A percentile compares a stretch with the other conserved stretches of the same genome.
Conservation (phyloP, 257 asterid genomes). For the Lantana camara region DNA sequence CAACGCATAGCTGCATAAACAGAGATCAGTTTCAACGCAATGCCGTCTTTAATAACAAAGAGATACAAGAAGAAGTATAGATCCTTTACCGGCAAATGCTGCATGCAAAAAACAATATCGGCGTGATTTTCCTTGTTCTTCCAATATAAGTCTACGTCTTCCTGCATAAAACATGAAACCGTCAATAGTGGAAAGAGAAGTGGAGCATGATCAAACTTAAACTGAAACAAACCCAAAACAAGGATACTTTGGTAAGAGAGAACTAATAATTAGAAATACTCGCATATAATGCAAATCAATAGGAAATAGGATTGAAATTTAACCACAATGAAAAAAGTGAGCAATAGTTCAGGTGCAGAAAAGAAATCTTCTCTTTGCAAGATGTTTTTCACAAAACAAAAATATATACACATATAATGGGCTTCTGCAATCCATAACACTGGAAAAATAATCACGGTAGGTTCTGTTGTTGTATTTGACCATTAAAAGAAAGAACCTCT, state of each 20-base stretch:
- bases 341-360: background rate
- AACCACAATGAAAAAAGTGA: slow-evolving; percentile 6
- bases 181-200: slow-evolving; percentile 20
- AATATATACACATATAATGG: background rate
- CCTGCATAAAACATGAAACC: slow-evolving; percentile 54
- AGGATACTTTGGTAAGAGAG: background rate
- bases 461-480: slow-evolving; percentile 13
- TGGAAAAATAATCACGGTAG: background rate
- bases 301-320: slow-evolving; percentile 14
- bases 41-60: slow-evolving; percentile 18
- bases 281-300: background rate
- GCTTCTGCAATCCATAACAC: slow-evolving; percentile 1
- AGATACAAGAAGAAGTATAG: slow-evolving; percentile 9
- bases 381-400: background rate
- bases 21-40: slow-evolving; percentile 15
- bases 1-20: slow-evolving; percentile 72
- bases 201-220: slow-evolving; percentile 13
- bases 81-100: slow-evolving; percentile 77
- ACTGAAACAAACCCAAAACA: slow-evolving; percentile 13
- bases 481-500: background rate
- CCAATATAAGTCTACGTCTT: slow-evolving; percentile 61
- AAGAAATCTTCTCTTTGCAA: background rate
- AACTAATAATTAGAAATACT: slow-evolving; percentile 16
- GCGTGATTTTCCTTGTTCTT: slow-evolving; percentile 76
- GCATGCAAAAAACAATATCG: slow-evolving; percentile 90